Percentiles rank a stretch among this genome's conserved stretches.
These are phyloP conservation scores for Fusarium sarcochroum DNA, from an alignment of 2,329 filamentous ascomycete genomes.

Conservation along the genomic window DNA sequence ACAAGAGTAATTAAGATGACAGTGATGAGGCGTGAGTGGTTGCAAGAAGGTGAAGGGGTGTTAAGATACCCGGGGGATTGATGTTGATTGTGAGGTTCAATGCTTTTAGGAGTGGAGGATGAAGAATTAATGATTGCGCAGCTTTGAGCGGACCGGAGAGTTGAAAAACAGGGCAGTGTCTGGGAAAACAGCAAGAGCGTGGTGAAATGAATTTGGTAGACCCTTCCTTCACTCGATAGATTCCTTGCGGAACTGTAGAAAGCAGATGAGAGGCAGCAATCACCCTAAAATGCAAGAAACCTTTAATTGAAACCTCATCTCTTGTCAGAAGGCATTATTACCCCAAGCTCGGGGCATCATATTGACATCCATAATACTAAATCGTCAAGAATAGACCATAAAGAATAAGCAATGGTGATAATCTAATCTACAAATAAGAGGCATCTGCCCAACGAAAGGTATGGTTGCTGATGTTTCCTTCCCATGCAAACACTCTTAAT, in stretches of 20 bases:
- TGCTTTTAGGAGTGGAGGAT: slow-evolving; percentile 23
- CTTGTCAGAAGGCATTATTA: not conserved
- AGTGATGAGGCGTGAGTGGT: not conserved
- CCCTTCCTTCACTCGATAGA: slow-evolving; percentile 1
- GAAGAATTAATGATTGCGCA: slow-evolving; percentile 1
- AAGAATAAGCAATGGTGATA: no score
- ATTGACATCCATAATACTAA: not conserved
- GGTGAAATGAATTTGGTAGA: not conserved
- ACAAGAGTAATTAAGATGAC: slow-evolving; percentile 5
- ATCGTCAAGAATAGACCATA: no score
- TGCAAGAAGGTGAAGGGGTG: slow-evolving; percentile 3
- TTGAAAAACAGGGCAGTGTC: slow-evolving; percentile 3
- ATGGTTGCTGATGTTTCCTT: no score
- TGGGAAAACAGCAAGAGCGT: slow-evolving; percentile 8
- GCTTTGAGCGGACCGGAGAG: not conserved
- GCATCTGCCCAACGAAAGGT: no score
- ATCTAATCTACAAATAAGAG: no score
- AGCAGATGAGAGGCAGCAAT: not conserved
- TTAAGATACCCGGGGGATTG: not conserved
- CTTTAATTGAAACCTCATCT: not conserved
- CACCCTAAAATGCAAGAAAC: not conserved
- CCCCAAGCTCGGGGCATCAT: no score
- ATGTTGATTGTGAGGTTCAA: slow-evolving; percentile 21
- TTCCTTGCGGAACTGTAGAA: not conserved
- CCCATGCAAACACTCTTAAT: no score